A percentile compares a stretch with the other conserved stretches of the same genome.
Conservation (phyloP, 2,329 filamentous ascomycete genomes). For the Aspergillus phoenicis region DNA sequence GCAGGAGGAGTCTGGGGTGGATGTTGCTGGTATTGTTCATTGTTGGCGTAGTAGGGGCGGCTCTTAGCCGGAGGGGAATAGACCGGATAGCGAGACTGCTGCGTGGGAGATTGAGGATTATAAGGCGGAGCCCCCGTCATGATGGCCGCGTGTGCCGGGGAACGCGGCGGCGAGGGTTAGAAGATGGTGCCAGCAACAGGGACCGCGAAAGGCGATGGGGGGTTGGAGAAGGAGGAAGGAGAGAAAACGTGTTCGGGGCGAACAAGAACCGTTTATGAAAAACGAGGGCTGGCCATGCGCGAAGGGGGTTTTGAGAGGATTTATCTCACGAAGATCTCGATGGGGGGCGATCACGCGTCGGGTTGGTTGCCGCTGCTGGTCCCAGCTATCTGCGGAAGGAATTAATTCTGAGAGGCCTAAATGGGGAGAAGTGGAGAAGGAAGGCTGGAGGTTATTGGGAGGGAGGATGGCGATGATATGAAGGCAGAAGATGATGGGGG, state of each 20-base stretch:
- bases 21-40: constrained; percentile 46
- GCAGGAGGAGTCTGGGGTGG: constrained; percentile 48
- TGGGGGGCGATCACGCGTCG: constrained; percentile 23
- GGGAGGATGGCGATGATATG: constrained; percentile 16
- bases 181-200: constrained; percentile 10
- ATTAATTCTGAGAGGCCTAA: constrained; percentile 18
- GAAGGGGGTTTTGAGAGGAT: constrained; percentile 9
- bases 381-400: constrained; percentile 17
- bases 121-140: constrained; percentile 50
- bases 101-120: constrained; percentile 49
- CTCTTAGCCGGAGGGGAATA: constrained; percentile 49
- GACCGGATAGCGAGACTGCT: constrained; percentile 44
- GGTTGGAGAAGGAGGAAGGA: constrained; percentile 3
- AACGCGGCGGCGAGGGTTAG: constrained; percentile 30
- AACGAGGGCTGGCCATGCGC: constrained; percentile 23
- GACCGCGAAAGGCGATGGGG: constrained; percentile 11
- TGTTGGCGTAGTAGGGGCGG: constrained; percentile 45
- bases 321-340: constrained; percentile 13
- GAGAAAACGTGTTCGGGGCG: constrained; percentile 14
- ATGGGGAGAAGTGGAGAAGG: constrained; percentile 10
- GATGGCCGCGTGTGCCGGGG: constrained; percentile 36
- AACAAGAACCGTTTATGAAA: constrained; percentile 16
- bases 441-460: constrained; percentile 11
- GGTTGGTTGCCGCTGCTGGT: constrained; percentile 14
- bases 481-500: constrained; percentile 11